A percentile compares a stretch with the other conserved stretches of the same genome.
Evolutionary conservation across 2,329 filamentous ascomycete species (phyloP).

Genomic region (Aureobasidium sp.): DNA sequence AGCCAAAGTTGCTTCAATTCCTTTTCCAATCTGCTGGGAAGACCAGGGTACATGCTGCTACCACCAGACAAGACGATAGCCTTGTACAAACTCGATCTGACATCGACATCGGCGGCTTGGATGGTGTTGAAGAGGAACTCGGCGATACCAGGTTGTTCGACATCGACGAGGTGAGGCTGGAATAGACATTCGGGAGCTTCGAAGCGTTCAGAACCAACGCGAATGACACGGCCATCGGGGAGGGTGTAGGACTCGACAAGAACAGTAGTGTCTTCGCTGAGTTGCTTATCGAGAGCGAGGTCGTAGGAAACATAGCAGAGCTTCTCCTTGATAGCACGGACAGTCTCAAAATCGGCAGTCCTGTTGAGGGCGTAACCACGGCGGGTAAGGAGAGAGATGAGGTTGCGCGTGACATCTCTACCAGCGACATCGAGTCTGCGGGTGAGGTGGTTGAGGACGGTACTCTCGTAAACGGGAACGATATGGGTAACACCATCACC

Average conservation of each 20-base stretch:
- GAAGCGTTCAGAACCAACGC: slow-evolving; percentile 93
- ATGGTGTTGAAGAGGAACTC: slow-evolving; percentile 99
- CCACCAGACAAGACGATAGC: slow-evolving; percentile 94
- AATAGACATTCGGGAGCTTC: slow-evolving; percentile 97
- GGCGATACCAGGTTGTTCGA: slow-evolving; percentile 91
- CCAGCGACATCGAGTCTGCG: slow-evolving; percentile 90
- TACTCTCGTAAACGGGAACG: slow-evolving; percentile 96
- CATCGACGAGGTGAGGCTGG: slow-evolving; percentile 95
- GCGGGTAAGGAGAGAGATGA: slow-evolving; percentile 88
- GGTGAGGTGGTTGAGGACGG: slow-evolving; percentile 94
- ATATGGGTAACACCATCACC: slow-evolving; percentile 98
- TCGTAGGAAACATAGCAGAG: slow-evolving; percentile 99
- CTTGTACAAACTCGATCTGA: slow-evolving; percentile 89
- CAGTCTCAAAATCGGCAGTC: slow-evolving; percentile 97
- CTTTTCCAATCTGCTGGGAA: slow-evolving; percentile 93
- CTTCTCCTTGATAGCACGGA: slow-evolving; percentile 99
- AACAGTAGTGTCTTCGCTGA: slow-evolving; percentile 95
- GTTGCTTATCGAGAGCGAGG: slow-evolving; percentile 86
- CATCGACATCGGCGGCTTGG: slow-evolving; percentile 89
- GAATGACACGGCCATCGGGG: slow-evolving; percentile 90
- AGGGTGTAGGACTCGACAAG: slow-evolving; percentile 96
- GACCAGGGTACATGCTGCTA: slow-evolving; percentile 96
- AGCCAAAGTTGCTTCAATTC: slow-evolving; percentile 98
- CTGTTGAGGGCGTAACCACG: slow-evolving; percentile 95
- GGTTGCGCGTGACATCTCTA: slow-evolving; percentile 94